Conservation (phyloP, 1,284 basidiomycete species). For the Marasmius fiardii region DNA sequence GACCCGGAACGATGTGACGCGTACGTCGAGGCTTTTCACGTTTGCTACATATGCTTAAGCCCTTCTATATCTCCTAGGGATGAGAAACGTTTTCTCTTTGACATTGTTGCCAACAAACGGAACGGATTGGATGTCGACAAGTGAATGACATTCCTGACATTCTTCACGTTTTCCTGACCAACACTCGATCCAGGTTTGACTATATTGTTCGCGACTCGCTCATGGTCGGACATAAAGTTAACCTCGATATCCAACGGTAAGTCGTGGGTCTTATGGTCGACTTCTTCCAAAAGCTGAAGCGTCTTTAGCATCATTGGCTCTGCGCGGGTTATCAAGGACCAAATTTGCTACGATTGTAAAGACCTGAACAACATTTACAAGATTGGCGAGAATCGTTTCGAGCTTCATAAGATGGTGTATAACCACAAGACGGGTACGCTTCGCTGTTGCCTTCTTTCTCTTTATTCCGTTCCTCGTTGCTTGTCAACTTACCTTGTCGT, state of each 20-base stretch:
- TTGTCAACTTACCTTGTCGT: too few species aligned
- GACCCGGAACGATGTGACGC: conserved; percentile 35
- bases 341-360: conserved; percentile 79
- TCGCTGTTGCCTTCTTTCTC: neutral
- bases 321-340: conserved; percentile 57
- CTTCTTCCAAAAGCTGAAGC: neutral
- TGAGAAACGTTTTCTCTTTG: conserved; percentile 55
- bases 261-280: neutral
- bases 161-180: neutral
- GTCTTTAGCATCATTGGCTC: neutral
- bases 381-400: conserved; percentile 68
- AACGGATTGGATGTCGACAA: conserved; percentile 85
- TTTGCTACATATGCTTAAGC: neutral
- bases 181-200: conserved; percentile 52
- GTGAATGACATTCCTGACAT: conserved; percentile 30
- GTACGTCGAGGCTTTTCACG: conserved; percentile 26
- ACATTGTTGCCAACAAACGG: conserved; percentile 74
- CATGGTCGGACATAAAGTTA: conserved; percentile 56
- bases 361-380: conserved; percentile 73
- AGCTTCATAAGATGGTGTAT: conserved; percentile 73
- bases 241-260: conserved; percentile 11
- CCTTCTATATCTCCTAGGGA: conserved; percentile 8
- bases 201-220: conserved; percentile 73
- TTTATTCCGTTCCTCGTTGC: neutral
- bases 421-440: conserved; percentile 67